Evolutionary conservation across 306 rosid species (phyloP), one percentile per base, ranked within the genome.

Genomic region (Fragaria vesca): DNA sequence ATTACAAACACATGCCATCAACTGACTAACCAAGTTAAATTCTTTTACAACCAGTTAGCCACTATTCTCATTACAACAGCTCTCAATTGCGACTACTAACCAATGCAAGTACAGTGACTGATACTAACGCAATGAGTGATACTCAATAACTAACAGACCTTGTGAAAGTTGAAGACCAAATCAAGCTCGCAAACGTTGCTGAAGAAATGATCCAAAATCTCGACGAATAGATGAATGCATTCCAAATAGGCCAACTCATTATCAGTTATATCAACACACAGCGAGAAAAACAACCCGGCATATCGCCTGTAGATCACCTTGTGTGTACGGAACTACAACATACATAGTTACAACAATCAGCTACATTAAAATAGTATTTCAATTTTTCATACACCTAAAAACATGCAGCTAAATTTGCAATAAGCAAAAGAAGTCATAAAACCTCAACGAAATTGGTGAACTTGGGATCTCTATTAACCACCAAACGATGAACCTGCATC

Each of bases 221-320:
- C 98, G 67, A 94, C 99, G 68, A 95, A 95, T 21, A 95, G 86
- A 89, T 95, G 99, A 76, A 95, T 95, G 85, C 96, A 95, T 89
- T 95, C 99, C 52, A 95, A 84, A 80, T 95, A 95, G 0, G 97
- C 99, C 89, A 95, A 66, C 83, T 95, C 99, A 38, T 93, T 95
- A 80, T 95, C 99, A n/a, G 99, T 95, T 76, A 95, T 95, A 76
- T 95, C 99, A 60, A 95, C 99, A 81, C 99, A 95, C 2, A 95
- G 93, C 0, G 99, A 95, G 93, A 95, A 95, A 85, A 95, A 95
- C 72, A 95, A 78, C 63, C 99, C 99, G 1, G 97, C 99, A 72
- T 95, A 95, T 82, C 99, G 80, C 91, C 99, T 85, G 87, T 95
- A 95, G 85, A 95, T 95, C 30, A 95, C 67, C 89, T 95, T 95